phyloP scores from a whole-genome alignment of 2,329 filamentous ascomycete genomes.

The Elsinoe australis region DNA sequence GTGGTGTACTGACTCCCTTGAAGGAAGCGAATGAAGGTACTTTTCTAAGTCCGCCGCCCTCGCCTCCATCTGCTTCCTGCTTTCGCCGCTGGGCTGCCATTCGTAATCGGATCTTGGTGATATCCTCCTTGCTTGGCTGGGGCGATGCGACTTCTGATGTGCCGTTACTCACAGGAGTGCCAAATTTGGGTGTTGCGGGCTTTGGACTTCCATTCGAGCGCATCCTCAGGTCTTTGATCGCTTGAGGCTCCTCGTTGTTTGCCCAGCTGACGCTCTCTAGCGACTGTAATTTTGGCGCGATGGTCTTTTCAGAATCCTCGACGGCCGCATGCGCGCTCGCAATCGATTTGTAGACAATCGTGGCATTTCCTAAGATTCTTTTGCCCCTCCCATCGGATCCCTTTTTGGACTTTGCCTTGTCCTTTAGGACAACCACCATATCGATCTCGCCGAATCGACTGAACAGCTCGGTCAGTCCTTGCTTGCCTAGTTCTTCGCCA shows the following conservation, averaged over 20 bases:
- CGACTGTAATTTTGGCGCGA: constrained; percentile 38
- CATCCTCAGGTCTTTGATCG: constrained; percentile 23
- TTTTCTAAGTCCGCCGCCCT: not conserved
- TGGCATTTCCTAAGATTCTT: constrained; percentile 42
- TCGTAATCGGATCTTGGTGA: constrained; percentile 5
- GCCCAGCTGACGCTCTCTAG: constrained; percentile 51
- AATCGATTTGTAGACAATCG: constrained; percentile 51
- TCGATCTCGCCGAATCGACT: constrained; percentile 51
- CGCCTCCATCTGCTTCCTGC: not conserved
- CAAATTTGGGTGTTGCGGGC: not conserved
- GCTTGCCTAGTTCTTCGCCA: constrained; percentile 39
- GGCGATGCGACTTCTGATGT: not conserved
- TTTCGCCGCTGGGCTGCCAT: constrained; percentile 5
- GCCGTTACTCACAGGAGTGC: not conserved
- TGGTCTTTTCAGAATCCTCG: constrained; percentile 39
- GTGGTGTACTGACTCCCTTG: constrained; percentile 26
- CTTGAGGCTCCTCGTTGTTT: constrained; percentile 43
- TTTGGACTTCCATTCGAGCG: not conserved
- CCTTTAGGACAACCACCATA: constrained; percentile 47
- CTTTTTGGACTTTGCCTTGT: constrained; percentile 44
- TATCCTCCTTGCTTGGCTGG: not conserved
- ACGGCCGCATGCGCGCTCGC: constrained; percentile 52
- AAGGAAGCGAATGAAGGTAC: constrained; percentile 32
- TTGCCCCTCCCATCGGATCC: constrained; percentile 41
- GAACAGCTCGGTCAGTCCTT: constrained; percentile 43